These are phyloP conservation scores for Beauveria rudraprayagi DNA, from an alignment of 2,329 filamentous ascomycete genomes.

Conservation along the genomic window DNA sequence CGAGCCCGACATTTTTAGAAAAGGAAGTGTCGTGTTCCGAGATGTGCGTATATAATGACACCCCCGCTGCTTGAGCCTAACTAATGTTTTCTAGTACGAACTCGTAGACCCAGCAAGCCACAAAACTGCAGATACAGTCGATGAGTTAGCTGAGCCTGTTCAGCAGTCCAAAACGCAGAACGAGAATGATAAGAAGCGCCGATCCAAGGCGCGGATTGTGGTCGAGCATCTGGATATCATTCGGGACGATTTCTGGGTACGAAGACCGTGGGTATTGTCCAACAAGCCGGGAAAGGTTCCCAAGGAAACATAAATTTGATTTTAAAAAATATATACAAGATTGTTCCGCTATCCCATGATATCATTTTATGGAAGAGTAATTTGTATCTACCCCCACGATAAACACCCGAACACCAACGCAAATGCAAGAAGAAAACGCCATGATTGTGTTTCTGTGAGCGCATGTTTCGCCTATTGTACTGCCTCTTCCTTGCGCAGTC, in stretches of 20 bases:
- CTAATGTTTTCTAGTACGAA: constrained; percentile 50
- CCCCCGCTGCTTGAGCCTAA: background rate
- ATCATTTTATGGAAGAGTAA: background rate
- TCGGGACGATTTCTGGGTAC: constrained; percentile 88
- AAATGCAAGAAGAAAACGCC: constrained; percentile 4
- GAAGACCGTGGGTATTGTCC: constrained; percentile 74
- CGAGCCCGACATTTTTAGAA: constrained; percentile 84
- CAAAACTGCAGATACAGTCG: constrained; percentile 37
- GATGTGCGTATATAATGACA: constrained; percentile 46
- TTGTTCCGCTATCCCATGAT: background rate
- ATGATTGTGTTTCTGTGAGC: background rate
- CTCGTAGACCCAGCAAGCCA: constrained; percentile 52
- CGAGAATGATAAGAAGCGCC: constrained; percentile 75
- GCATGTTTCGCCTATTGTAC: constrained; percentile 5
- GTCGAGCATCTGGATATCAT: constrained; percentile 90
- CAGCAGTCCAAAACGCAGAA: constrained; percentile 68
- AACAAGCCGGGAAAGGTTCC: constrained; percentile 64
- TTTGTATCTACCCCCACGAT: background rate
- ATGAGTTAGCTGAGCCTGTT: constrained; percentile 42
- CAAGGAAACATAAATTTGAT: constrained; percentile 39
- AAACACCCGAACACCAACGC: background rate
- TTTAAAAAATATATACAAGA: background rate
- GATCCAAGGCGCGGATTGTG: constrained; percentile 71
- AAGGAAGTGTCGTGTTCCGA: constrained; percentile 83
- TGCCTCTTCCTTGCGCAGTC: constrained; percentile 25